Evolutionary conservation across 257 asterid species (phyloP).

Genomic region (Rauvolfia tetraphylla): DNA sequence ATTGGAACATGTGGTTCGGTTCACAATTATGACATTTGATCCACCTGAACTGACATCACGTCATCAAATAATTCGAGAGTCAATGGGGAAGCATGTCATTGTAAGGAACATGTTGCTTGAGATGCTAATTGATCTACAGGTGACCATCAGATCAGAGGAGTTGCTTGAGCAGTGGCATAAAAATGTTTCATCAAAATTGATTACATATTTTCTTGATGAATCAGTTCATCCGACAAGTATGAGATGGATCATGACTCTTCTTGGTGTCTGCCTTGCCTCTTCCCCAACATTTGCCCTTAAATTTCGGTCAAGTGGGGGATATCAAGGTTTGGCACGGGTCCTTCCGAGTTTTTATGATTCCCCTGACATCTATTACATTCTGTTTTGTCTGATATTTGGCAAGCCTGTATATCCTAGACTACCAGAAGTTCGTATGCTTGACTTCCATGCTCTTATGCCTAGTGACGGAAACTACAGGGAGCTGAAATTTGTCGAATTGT

Average conservation of each 20-base stretch:
- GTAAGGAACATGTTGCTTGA: constrained; percentile 98
- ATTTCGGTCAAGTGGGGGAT: constrained; percentile 97
- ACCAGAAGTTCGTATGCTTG: constrained; percentile 99
- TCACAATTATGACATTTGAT: constrained; percentile 95
- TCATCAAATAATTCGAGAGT: constrained; percentile 65
- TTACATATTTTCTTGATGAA: constrained; percentile 92
- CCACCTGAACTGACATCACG: constrained; percentile 76
- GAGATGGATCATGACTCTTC: constrained; percentile 99
- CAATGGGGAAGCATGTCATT: constrained; percentile 97
- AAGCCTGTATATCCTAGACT: constrained; percentile 97
- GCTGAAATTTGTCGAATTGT: constrained; percentile 74
- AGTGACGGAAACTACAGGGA: constrained; percentile 71
- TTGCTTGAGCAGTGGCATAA: constrained; percentile 99
- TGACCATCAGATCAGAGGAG: constrained; percentile 92
- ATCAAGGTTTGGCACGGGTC: constrained; percentile 89
- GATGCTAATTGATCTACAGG: constrained; percentile 97
- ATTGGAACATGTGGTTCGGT: constrained; percentile 93
- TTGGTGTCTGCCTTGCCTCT: constrained; percentile 94
- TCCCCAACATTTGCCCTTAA: constrained; percentile 93
- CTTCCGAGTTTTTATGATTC: constrained; percentile 97
- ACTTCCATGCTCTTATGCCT: constrained; percentile 96
- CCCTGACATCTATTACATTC: constrained; percentile 94
- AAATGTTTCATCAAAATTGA: constrained; percentile 85
- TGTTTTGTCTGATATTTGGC: constrained; percentile 91
- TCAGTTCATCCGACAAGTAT: constrained; percentile 99